Percentiles rank a stretch among this genome's conserved stretches.
Evolutionary conservation across 108 stramenopile genomes (phyloP).

Genomic region (Cyclotella choctawhatcheeana): DNA sequence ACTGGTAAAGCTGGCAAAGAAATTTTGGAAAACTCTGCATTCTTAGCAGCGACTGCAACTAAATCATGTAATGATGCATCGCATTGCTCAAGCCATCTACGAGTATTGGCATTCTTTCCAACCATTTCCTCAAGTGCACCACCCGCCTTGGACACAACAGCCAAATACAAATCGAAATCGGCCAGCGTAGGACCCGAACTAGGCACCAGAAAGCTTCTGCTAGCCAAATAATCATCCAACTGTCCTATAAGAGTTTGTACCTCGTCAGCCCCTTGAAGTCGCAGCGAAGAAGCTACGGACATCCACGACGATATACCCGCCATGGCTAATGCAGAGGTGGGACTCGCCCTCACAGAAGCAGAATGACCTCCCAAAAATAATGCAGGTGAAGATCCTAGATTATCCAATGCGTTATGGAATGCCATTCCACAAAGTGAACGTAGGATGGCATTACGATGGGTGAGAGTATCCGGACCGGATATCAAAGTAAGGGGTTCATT

Average conservation of each 20-base stretch:
- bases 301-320: slow-evolving; percentile 80
- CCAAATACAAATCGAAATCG: slow-evolving; percentile 76
- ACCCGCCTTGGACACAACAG: slow-evolving; percentile 36
- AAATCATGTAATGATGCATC: slow-evolving; percentile 36
- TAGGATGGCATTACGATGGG: slow-evolving; percentile 78
- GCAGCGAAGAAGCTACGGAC: slow-evolving; percentile 67
- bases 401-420: slow-evolving; percentile 74
- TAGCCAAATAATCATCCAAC: slow-evolving; percentile 65
- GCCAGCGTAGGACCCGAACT: slow-evolving; percentile 61
- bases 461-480: slow-evolving; percentile 46
- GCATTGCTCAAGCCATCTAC: slow-evolving; percentile 67
- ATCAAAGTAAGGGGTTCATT: slow-evolving; percentile 43
- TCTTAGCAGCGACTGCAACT: slow-evolving; percentile 22
- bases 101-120: slow-evolving; percentile 27
- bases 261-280: slow-evolving; percentile 18
- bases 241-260: slow-evolving; percentile 35
- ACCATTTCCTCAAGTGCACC: slow-evolving; percentile 25
- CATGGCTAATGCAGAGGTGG: slow-evolving; percentile 60
- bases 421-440: slow-evolving; percentile 69
- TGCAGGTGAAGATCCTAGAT: slow-evolving; percentile 41
- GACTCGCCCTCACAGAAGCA: slow-evolving; percentile 49
- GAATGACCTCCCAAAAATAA: slow-evolving; percentile 72
- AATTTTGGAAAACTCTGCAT: slow-evolving; percentile 27
- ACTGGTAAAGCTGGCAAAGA: slow-evolving; percentile 13
- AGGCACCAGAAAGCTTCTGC: slow-evolving; percentile 67